phyloP scores from a whole-genome alignment of 352 stramenopile species.

The Globisporangium acanthophoron region DNA sequence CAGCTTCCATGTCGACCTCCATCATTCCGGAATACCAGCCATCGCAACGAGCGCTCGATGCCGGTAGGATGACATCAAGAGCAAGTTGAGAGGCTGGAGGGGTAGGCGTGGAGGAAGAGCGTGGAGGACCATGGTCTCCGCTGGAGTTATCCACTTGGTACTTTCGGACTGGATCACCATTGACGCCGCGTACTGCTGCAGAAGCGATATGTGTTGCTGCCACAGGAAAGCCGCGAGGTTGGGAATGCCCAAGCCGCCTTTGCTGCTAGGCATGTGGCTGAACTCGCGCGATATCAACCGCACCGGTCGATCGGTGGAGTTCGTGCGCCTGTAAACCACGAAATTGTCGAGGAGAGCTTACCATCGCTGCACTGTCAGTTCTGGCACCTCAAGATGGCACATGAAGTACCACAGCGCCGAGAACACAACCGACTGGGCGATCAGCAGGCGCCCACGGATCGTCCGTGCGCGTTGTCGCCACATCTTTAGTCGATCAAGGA shows the following conservation, averaged over 20 bases:
- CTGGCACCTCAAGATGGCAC: constrained; percentile 1
- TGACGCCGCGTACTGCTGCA: not conserved
- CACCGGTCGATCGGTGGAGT: not conserved
- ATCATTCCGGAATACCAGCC: not conserved
- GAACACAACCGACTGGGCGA: not conserved
- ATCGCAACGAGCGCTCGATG: not conserved
- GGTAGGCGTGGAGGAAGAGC: not conserved
- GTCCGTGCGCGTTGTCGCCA: too few relatives aligned
- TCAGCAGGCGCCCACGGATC: too few relatives aligned
- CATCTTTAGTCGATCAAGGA: too few relatives aligned
- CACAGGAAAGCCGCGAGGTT: not conserved
- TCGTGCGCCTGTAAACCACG: too few relatives aligned
- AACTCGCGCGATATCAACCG: constrained; percentile 1
- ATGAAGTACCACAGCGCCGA: constrained; percentile 13
- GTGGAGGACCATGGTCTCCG: not conserved
- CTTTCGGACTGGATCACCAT: not conserved
- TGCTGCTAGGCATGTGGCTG: not conserved
- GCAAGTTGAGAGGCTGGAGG: not conserved
- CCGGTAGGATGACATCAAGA: not conserved
- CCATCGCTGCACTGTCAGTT: too few relatives aligned
- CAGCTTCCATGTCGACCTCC: not conserved
- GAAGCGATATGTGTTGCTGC: not conserved
- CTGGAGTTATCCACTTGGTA: not conserved
- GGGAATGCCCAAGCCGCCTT: constrained; percentile 1
- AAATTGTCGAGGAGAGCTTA: too few relatives aligned